Base-by-base conservation (phyloP, 1,139 yeast species). In the Diutina sp. region DNA sequence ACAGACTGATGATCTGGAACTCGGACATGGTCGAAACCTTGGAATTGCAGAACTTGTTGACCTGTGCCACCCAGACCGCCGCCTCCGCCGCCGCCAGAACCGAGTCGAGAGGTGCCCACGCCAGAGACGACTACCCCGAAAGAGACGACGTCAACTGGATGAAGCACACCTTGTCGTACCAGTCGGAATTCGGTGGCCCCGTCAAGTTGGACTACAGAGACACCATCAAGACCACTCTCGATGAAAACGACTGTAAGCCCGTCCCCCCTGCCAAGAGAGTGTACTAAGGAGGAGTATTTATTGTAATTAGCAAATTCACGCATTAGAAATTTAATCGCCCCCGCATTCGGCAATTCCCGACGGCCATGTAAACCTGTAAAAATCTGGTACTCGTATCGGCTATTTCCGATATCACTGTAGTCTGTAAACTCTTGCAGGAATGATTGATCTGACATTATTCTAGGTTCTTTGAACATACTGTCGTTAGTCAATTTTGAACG, bases 101-200 rank as follows among this genome's bases (percentile, higher is more conserved):
- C 68, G 99, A 93, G 78, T 90, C 97, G 55, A 90, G 99, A 81
- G 99, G 99, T 78, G 99, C 99, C 57, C 99, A 93, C 69, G 98
- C 99, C 61, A 87, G 98, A 79, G 99, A 93, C 74, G 99, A 93
- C 73, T 91, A 74, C 78, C 97, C 95, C 67, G 85, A 84, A 61
- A 90, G 99, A 84, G 96, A 93, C 69, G 99, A 93, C 71, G 90
- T 70, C 60, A 78, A 90, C 79, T 93, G 99, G 99, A 90, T 90
- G 95, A 93, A 93, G 79, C 99, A 93, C 76, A 83, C 97, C 56
- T 79, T 93, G 69, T 89, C 98, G 57, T 93, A 95, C 90, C 98
- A 93, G 78, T 68, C 73, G 59, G 72, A 74, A 51, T 78, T 78
- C 61, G 96, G 95, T 67, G 93, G 80, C 56, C 78, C 80, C 58